Evolutionary conservation across 2,329 filamentous ascomycete species (phyloP), one percentile per base, ranked within the genome.

Genomic region (Aspergillus floridensis): DNA sequence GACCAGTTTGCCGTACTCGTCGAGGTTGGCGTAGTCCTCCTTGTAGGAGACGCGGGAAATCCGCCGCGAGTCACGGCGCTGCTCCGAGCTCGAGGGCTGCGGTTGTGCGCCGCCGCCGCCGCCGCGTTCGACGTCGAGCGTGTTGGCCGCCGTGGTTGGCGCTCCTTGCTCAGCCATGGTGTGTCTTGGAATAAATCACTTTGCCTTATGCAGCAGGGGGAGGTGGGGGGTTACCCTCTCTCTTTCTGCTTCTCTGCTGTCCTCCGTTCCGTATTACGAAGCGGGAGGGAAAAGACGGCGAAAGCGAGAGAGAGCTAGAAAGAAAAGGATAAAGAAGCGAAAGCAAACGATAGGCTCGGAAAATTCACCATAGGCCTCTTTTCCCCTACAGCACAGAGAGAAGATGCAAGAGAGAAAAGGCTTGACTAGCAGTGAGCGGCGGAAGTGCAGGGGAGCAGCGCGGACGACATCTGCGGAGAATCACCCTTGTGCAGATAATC

Each of bases 1-100:
- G 66, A 88, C 84, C 41, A 89, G 81, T 59, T 85, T 85, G 64
- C 84, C 83, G 74, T 88, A 89, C 74, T 89, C 86, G 74, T 88
- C 86, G 73, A 76, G 64, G 31, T 66, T 72, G 3, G 65, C 63
- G 47, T 63, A 72, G 56, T 74, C 72, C 48, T 73, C 68, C 22
- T 70, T 72, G 41, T 72, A 62, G 29, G 74, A 76, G 3, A 69
- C 68, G 14, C 73, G 72, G 21, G 74, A 76, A 54, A 76, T 69
- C 46, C 73, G 74, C 56, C 70, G 65, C 4, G 65, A 65, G 22
- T 59, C 58, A 16, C 53, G 63, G 49, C 62, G 61, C 7, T 66
- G 61, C 11, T 66, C 60, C 8, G 62, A 61, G 26, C 54, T 57
- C 14, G 74, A 76, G 53, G 68, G 58, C 22, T 70, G 72, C 50